Base-by-base conservation (phyloP, 768 basidiomycete species). In the Podaxis carcinomalis region DNA sequence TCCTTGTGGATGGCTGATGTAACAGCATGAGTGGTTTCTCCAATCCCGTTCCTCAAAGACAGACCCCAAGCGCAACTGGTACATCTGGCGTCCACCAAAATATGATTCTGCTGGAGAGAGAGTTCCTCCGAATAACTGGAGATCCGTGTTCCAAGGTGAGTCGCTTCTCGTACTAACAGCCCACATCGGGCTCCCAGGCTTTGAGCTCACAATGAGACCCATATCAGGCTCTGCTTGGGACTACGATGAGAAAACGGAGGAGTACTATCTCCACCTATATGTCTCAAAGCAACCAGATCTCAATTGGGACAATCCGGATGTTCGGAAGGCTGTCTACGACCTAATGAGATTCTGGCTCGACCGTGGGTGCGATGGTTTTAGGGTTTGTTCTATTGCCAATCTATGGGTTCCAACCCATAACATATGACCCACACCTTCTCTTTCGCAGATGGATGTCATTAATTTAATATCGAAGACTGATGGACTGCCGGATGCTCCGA, bases 181-280 rank as follows among this genome's bases (percentile, higher is more conserved):
- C 53, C 51, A 13, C 2, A 13, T 37, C 21, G 19, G 25, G 14
- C n/a, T 35, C 16, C 11, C n/a, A 27, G 42, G 42, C 42, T 44
- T 44, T 46, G 21, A 16, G 7, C 23, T 21, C n/a, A 19, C 14
- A 59, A 57, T 21, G 44, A 47, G 11, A 14, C 13, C 52, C 32
- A 27, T 27, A 47, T 39, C 68, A 86, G 85, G 85, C 11, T 83
- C 88, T 0, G 86, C 83, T 10, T 92, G 90, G 90, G 81, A 86
- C 21, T 88, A 81, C 64, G 86, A 90, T 72, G 80, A 82, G 62
- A 65, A 65, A 10, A 87, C 86, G 3, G 73, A 83, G 19, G 87
- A 91, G 71, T 91, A 88, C 64, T 89, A 90, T 68, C 81, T 90
- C 57, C 89, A 90, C 70, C 66, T 90, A 1, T 92, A 83, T 71